Evolutionary conservation across 495 filamentous ascomycete species (phyloP), one percentile per base, ranked within the genome.

Genomic region (Choiromyces venosus): DNA sequence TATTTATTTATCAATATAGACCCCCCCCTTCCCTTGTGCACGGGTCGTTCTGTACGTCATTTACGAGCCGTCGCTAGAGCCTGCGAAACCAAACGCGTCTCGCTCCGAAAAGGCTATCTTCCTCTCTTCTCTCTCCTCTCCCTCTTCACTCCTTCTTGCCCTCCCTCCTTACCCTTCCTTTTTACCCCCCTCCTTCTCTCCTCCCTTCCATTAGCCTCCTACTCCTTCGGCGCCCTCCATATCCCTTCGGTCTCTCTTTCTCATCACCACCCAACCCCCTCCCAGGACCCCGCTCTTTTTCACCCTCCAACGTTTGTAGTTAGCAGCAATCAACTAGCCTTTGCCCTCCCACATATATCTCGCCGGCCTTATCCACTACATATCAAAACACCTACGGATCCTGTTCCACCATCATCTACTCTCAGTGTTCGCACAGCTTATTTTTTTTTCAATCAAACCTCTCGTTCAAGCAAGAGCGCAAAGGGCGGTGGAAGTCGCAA

Each of bases 121-220:
- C 21, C 44, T 52, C 10, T 52, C 44, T 52, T 25, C 21, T 25
- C 40, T 18, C 14, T 42, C 10, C 10, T 25, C 3, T 25, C 44
- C 44, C 21, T 25, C 21, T 10, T 25, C 44, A n/a, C 44, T 52
- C 21, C 21, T 25, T 52, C 44, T n/a, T 25, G 9, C 44, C 21
- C 44, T 25, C 44, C 8, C 44, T 52, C 19, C 44, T n/a, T n/a
- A n/a, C 74, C 74, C 71, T 72, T 52, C 21, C 21, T 25, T 52
- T 21, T n/a, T 25, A 9, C 44, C 21, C 44, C 10, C 44, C 8
- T 21, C 25, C 19, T 21, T 67, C 71, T 52, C 74, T 76, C 73
- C 66, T 73, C 75, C 75, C 75, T 74, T 74, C 71, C 73, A 69
- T 37, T 74, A 69, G 25, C 66, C n/a, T 72, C 64, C 75, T 73